Percentiles rank a stretch among this genome's conserved stretches.
Evolutionary conservation across 371 early-diverging fungal genomes (phyloP).

Genomic region (Apophysomyces sp.): DNA sequence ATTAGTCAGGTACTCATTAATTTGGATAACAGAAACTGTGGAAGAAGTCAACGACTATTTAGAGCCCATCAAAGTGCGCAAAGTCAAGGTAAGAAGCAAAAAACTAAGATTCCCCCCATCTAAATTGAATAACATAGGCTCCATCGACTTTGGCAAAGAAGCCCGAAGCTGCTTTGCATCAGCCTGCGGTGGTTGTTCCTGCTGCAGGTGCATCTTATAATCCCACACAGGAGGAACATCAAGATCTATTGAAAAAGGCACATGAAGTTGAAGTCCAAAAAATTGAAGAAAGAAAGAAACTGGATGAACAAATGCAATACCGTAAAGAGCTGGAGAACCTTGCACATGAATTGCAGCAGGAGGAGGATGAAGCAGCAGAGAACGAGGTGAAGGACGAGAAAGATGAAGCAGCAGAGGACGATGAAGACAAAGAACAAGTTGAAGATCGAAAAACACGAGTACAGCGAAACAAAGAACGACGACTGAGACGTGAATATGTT

Average conservation of each 20-base stretch:
- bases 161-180: constrained; percentile 42
- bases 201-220: constrained; percentile 93
- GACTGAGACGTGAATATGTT: constrained; percentile 16
- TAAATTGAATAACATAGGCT: constrained; percentile 32
- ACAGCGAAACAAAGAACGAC: constrained; percentile 29
- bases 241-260: constrained; percentile 51
- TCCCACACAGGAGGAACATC: constrained; percentile 81
- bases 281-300: constrained; percentile 2
- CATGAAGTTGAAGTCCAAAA: constrained; percentile 50
- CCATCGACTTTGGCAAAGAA: constrained; percentile 52
- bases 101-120: constrained; percentile 5
- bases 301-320: constrained; percentile 11
- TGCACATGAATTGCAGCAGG: constrained; percentile 8
- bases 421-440: constrained; percentile 20
- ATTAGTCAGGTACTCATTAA: background rate
- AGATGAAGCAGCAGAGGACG: constrained; percentile 15
- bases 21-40: background rate
- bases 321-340: constrained; percentile 11
- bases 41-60: constrained; percentile 15
- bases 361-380: background rate
- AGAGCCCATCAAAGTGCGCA: constrained; percentile 23
- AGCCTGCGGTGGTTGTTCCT: constrained; percentile 71
- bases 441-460: constrained; percentile 38
- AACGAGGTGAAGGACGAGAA: constrained; percentile 1
- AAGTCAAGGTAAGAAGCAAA: constrained; percentile 16